phyloP scores from a whole-genome alignment of 768 basidiomycete genomes.

The Boletus eberwhitei region DNA sequence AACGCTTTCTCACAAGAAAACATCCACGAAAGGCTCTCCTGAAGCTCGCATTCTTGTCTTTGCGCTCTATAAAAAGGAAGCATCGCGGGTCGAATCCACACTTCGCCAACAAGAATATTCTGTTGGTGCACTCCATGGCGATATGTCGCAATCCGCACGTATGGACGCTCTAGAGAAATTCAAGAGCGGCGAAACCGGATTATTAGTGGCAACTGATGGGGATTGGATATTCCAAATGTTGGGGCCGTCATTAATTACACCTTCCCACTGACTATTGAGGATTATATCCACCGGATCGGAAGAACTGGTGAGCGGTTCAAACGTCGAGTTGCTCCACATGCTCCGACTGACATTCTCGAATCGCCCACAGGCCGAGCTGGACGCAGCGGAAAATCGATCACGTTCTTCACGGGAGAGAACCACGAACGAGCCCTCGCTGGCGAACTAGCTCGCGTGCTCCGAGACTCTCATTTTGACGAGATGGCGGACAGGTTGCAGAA shows the following conservation, averaged over 20 bases:
- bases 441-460: conserved; percentile 85
- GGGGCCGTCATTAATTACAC: conserved; percentile 94
- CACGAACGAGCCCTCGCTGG: conserved; percentile 88
- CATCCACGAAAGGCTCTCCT: conserved; percentile 41
- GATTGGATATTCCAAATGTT: conserved; percentile 96
- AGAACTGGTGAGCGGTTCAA: conserved; percentile 58
- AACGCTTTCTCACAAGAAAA: conserved; percentile 58
- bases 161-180: conserved; percentile 86
- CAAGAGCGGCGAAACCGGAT: conserved; percentile 70
- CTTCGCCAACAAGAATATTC: conserved; percentile 71
- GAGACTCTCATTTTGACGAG: conserved; percentile 81
- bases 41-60: conserved; percentile 85
- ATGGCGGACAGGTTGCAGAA: conserved; percentile 61
- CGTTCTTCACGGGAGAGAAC: conserved; percentile 92
- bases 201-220: conserved; percentile 96
- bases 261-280: conserved; percentile 95
- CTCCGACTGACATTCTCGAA: neutral
- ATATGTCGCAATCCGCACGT: conserved; percentile 81
- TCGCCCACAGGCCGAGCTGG: conserved; percentile 75
- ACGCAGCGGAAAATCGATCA: conserved; percentile 84
- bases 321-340: neutral
- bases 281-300: conserved; percentile 88
- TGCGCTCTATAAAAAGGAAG: conserved; percentile 97
- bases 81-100: conserved; percentile 81
- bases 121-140: conserved; percentile 85